phyloP scores from a whole-genome alignment of 202 grass and related monocot species.

The Schoenoplectus triqueter region DNA sequence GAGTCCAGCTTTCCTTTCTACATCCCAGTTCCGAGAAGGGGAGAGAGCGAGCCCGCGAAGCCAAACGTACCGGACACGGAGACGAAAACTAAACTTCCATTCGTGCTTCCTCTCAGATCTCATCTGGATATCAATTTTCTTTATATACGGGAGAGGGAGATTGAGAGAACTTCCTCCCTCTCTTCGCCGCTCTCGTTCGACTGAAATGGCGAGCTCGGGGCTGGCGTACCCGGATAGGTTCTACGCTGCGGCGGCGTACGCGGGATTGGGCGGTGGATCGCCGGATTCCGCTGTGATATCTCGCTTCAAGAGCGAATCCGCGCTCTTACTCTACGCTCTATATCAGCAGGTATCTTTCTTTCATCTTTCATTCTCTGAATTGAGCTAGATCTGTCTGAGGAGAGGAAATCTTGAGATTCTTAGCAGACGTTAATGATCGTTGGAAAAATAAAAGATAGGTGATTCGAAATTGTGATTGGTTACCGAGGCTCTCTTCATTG shows the following conservation, averaged over 20 bases:
- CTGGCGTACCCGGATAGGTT: constrained; percentile 95
- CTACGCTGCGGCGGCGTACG: constrained; percentile 90
- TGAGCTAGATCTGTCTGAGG: constrained; percentile 21
- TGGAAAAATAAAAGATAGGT: background rate
- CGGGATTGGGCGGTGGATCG: constrained; percentile 55
- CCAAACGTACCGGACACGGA: constrained; percentile 2
- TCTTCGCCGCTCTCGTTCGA: constrained; percentile 1
- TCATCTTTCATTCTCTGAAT: constrained; percentile 20
- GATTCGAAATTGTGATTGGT: background rate
- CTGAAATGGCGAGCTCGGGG: constrained; percentile 74
- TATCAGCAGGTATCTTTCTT: constrained; percentile 69
- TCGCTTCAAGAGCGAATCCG: constrained; percentile 92
- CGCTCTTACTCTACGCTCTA: constrained; percentile 91
- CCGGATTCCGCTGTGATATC: constrained; percentile 50
- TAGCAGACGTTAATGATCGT: background rate
- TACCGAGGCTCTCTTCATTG: background rate
- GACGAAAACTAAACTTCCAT: constrained; percentile 18
- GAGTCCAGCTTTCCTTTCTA: background rate
- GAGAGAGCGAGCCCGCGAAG: constrained; percentile 25
- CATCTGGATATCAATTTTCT: background rate
- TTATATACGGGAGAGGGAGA: constrained; percentile 11
- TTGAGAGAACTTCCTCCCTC: constrained; percentile 21
- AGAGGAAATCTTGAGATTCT: constrained; percentile 8
- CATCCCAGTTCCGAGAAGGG: background rate
- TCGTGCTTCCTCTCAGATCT: constrained; percentile 23